Conservation (phyloP, 306 rosid genomes). For the Adenanthera pavonina region DNA sequence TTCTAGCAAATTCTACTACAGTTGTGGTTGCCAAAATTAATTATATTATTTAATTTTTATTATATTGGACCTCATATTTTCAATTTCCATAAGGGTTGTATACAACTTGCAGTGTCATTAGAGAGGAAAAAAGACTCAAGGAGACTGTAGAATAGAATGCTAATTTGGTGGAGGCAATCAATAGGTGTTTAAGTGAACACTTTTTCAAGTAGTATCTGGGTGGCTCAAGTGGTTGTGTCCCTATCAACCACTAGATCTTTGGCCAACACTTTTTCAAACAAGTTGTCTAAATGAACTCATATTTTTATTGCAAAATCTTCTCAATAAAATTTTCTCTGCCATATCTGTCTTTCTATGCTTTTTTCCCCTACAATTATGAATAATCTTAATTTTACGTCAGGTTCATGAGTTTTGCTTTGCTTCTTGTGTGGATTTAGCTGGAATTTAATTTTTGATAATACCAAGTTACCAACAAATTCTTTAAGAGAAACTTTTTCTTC, state of each 20-base stretch:
- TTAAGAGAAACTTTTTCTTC: too few relatives aligned
- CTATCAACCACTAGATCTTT: constrained; percentile 71
- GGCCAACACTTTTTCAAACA: constrained; percentile 57
- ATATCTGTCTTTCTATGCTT: not conserved
- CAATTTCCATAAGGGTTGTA: not conserved
- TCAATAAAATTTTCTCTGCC: not conserved
- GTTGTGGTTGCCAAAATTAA: constrained; percentile 41
- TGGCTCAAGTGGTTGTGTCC: constrained; percentile 73
- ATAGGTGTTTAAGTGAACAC: constrained; percentile 55
- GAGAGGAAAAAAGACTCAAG: constrained; percentile 78
- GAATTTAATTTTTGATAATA: too few relatives aligned
- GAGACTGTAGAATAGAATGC: constrained; percentile 66
- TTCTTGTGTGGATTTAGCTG: not conserved
- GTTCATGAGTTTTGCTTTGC: not conserved
- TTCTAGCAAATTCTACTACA: constrained; percentile 62
- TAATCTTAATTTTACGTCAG: not conserved
- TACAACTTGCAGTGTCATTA: constrained; percentile 65
- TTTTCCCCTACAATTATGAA: not conserved
- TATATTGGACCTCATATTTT: not conserved
- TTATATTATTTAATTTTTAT: not conserved
- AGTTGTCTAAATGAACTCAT: constrained; percentile 38
- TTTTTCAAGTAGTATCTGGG: constrained; percentile 58
- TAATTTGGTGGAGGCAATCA: constrained; percentile 78
- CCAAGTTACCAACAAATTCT: too few relatives aligned
- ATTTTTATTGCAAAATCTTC: constrained; percentile 25